These are phyloP conservation scores for Suillus subluteus DNA, from an alignment of 768 basidiomycete species.

Conservation along the genomic window DNA sequence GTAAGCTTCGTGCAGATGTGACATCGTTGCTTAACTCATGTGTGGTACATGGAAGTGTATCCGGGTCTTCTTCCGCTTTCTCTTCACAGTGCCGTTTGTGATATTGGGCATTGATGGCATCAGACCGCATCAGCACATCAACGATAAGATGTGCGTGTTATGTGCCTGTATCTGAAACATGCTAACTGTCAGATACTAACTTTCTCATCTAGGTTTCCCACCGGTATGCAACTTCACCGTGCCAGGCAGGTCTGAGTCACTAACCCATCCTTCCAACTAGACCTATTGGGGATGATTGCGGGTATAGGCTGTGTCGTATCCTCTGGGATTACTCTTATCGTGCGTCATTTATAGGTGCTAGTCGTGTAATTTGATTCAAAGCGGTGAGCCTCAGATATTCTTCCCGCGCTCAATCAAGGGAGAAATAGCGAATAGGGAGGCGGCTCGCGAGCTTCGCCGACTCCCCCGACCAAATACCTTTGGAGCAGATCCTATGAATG, in stretches of 20 bases:
- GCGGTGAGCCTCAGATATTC: constrained; percentile 60
- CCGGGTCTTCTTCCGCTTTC: constrained; percentile 72
- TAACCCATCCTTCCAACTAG: constrained; percentile 39
- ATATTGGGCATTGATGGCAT: constrained; percentile 74
- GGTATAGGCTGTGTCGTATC: constrained; percentile 67
- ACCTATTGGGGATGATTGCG: constrained; percentile 60
- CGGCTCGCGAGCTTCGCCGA: constrained; percentile 31
- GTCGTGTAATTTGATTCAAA: not conserved
- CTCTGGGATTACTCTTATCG: constrained; percentile 75
- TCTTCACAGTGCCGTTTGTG: constrained; percentile 68
- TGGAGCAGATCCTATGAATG: not conserved
- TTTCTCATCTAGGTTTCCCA: constrained; percentile 26
- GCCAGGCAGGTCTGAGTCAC: not conserved
- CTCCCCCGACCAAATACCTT: not conserved
- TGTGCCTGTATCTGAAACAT: not conserved
- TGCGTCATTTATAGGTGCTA: constrained; percentile 36
- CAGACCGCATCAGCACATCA: constrained; percentile 61
- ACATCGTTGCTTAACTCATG: not conserved
- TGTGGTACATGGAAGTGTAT: constrained; percentile 49
- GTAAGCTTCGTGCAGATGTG: constrained; percentile 44
- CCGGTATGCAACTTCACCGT: constrained; percentile 10
- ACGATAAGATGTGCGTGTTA: constrained; percentile 54
- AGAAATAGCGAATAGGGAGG: constrained; percentile 60
- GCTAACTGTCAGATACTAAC: not conserved
- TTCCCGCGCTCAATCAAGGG: constrained; percentile 78